These are phyloP conservation scores for Leucosporidium scottii DNA, from an alignment of 768 basidiomycete genomes.

Conservation along the genomic window DNA sequence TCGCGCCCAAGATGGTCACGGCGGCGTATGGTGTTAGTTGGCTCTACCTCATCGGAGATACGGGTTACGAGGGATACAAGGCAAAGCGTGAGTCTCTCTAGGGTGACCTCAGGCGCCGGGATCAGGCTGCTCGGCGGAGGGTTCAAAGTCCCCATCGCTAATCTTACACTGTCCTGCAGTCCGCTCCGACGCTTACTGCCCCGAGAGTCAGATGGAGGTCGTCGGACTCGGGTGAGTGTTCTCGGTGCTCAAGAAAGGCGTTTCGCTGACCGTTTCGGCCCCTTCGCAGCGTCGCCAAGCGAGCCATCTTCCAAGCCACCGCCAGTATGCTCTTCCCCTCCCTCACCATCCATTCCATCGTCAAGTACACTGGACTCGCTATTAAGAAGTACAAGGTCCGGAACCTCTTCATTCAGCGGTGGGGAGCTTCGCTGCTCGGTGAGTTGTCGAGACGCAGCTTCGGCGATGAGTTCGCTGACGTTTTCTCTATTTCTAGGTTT, in stretches of 20 bases:
- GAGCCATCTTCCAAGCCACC: constrained; percentile 51
- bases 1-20: constrained; percentile 58
- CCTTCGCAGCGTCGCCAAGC: constrained; percentile 55
- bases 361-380: constrained; percentile 60
- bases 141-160: no score
- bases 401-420: constrained; percentile 40
- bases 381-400: constrained; percentile 50
- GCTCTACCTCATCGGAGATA: constrained; percentile 70
- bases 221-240: constrained; percentile 21
- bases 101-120: no score
- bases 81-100: constrained; percentile 46
- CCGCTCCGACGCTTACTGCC: constrained; percentile 21
- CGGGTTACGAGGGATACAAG: constrained; percentile 74
- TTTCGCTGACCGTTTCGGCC: constrained; percentile 63
- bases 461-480: neutral
- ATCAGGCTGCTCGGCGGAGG: no score
- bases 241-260: constrained; percentile 35
- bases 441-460: neutral
- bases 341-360: constrained; percentile 75
- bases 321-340: constrained; percentile 77
- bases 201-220: constrained; percentile 10
- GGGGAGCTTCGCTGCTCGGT: constrained; percentile 13
- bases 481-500: constrained; percentile 3
- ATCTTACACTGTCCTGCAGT: constrained; percentile 24
- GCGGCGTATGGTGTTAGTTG: constrained; percentile 76